These are phyloP conservation scores for Suillus ampliporus DNA, from an alignment of 768 basidiomycete species.

Conservation along the genomic window DNA sequence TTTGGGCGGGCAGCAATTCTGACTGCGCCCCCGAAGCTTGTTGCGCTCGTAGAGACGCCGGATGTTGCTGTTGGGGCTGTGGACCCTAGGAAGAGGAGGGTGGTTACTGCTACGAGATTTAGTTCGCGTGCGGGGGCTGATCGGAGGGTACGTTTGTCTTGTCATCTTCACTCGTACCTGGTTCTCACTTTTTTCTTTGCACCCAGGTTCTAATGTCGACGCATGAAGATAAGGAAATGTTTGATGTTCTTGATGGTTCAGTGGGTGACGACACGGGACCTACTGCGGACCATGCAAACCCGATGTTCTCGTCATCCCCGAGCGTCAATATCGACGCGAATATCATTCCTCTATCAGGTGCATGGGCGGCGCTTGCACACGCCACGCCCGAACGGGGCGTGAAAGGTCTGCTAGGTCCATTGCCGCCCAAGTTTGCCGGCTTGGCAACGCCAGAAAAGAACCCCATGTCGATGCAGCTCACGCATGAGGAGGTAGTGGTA, in stretches of 20 bases:
- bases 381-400: constrained; percentile 42
- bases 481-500: constrained; percentile 89
- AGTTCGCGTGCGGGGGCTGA: constrained; percentile 84
- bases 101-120: constrained; percentile 88
- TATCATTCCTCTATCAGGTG: constrained; percentile 72
- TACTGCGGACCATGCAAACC: constrained; percentile 18
- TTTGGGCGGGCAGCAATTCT: constrained; percentile 77
- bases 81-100: constrained; percentile 81
- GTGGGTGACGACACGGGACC: not conserved
- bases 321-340: constrained; percentile 68
- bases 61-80: constrained; percentile 91
- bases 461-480: constrained; percentile 93
- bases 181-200: constrained; percentile 5
- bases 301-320: constrained; percentile 29
- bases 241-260: constrained; percentile 27
- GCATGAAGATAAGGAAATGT: constrained; percentile 61
- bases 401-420: constrained; percentile 63
- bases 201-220: constrained; percentile 83
- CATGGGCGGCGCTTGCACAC: constrained; percentile 72
- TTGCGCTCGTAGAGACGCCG: constrained; percentile 85
- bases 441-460: constrained; percentile 91
- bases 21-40: constrained; percentile 82
- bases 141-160: constrained; percentile 63
- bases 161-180: not conserved
- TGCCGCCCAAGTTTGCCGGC: constrained; percentile 75